Evolutionary conservation across 2,329 filamentous ascomycete genomes (phyloP).

Genomic region (Paracorniculantispora psalliotae): DNA sequence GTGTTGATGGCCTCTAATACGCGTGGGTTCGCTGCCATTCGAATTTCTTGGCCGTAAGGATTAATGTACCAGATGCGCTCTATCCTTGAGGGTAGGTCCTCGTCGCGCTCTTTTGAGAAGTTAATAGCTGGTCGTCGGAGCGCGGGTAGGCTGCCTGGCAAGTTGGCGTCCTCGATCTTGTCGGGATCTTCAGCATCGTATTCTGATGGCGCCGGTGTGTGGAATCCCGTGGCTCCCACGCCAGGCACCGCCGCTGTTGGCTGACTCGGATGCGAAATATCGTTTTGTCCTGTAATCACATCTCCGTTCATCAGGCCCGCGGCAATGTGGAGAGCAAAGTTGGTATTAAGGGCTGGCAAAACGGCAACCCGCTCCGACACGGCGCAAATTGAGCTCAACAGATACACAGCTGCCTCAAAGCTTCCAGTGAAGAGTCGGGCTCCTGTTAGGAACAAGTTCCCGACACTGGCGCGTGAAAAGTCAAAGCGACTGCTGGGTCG

Average conservation of each 20-base stretch:
- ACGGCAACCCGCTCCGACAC: conserved; percentile 73
- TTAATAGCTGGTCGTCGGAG: conserved; percentile 75
- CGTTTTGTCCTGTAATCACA: conserved; percentile 84
- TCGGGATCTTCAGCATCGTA: conserved; percentile 54
- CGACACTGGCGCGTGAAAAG: conserved; percentile 70
- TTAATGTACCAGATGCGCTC: conserved; percentile 94
- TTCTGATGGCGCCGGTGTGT: conserved; percentile 31
- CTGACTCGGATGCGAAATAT: conserved; percentile 77
- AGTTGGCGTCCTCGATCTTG: conserved; percentile 70
- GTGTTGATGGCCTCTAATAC: conserved; percentile 63
- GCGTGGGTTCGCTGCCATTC: conserved; percentile 75
- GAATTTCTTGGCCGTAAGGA: conserved; percentile 94
- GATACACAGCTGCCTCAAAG: conserved; percentile 88
- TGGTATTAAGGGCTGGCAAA: conserved; percentile 87
- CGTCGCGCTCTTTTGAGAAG: conserved; percentile 72
- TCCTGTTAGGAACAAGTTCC: conserved; percentile 77
- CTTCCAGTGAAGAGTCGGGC: conserved; percentile 87
- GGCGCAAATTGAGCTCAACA: conserved; percentile 81
- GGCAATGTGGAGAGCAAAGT: conserved; percentile 92
- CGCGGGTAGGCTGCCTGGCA: conserved; percentile 74
- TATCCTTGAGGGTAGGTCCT: conserved; percentile 73
- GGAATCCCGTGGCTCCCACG: conserved; percentile 18
- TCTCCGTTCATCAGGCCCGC: conserved; percentile 72
- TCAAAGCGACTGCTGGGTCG: conserved; percentile 70
- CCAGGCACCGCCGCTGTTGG: conserved; percentile 45